Evolutionary conservation across 331 rosid genomes (phyloP), one percentile per base, ranked within the genome.

Genomic region (Quercus tomentella): DNA sequence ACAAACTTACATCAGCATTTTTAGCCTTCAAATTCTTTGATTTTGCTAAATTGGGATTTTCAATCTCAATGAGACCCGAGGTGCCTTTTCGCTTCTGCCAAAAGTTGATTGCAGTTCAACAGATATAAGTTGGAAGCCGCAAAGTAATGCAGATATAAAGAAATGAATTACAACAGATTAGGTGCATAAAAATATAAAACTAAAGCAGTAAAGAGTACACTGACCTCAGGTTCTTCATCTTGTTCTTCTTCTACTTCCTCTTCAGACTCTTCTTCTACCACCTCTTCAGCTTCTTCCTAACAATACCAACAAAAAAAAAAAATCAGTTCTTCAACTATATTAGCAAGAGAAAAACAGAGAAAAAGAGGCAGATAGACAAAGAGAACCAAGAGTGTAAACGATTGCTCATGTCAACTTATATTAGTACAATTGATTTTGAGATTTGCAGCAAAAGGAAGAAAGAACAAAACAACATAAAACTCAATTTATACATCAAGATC

Each of bases 31-130:
- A 43, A 25, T 79, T 84, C 80, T 84, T 91, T 8, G 80, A 67
- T 81, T 87, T 91, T 9, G 56, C 90, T 73, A 89, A 82, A 80
- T 91, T 91, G 12, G 96, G 96, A 84, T 91, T 91, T 86, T 91
- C 91, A 58, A 89, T 86, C 82, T 91, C 91, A 75, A 91, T 91
- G 11, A 91, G 35, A 41, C 96, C 93, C 58, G 79, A 84, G 41
- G 86, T 80, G 63, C 91, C 93, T 77, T 91, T 91, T 77, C 86
- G 87, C 84, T 87, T 87, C 91, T 91, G 91, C 82, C 7, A 21
- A 30, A 5, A 72, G 58, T 37, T 31, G 41, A 43, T 8, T 28
- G 63, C 35, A 49, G 61, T 21, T 57, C 56, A 57, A 69, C 72
- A 58, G 54, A 73, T 16, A 22, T 9, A 56, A 60, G 26, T 49